Conservation (phyloP, 495 filamentous ascomycete genomes). For the Poronia punctata region DNA sequence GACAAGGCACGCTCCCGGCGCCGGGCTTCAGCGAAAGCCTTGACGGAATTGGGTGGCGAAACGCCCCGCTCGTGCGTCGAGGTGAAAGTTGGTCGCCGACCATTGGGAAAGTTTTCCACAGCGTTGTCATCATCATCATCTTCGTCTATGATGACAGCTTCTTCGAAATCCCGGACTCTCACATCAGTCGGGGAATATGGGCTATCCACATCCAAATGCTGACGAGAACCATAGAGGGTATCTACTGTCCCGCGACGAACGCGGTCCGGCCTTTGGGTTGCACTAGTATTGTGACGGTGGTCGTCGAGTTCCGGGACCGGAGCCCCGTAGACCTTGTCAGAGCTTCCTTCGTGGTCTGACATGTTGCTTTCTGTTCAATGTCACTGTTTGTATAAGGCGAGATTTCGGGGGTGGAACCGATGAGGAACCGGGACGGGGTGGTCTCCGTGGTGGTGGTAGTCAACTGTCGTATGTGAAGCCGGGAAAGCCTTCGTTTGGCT, state of each 20-base stretch:
- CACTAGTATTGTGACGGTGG: constrained; percentile 72
- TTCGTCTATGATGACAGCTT: constrained; percentile 77
- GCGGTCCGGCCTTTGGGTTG: constrained; percentile 50
- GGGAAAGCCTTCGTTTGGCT: constrained; percentile 24
- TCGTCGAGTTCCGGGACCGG: constrained; percentile 89
- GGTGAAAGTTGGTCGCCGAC: constrained; percentile 41
- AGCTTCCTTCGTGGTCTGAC: constrained; percentile 50
- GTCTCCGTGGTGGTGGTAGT: not conserved
- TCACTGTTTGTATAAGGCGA: constrained; percentile 3
- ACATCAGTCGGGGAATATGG: constrained; percentile 26
- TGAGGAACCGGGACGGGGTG: constrained; percentile 13
- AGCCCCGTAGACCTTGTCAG: constrained; percentile 55
- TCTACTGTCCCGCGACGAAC: constrained; percentile 51
- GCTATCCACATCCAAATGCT: constrained; percentile 28
- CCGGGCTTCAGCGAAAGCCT: constrained; percentile 83
- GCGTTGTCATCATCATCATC: constrained; percentile 62
- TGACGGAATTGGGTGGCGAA: constrained; percentile 93
- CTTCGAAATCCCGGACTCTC: constrained; percentile 53
- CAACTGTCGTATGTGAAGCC: not conserved
- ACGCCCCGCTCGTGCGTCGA: constrained; percentile 50
- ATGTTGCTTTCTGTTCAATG: constrained; percentile 43
- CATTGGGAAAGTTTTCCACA: constrained; percentile 29
- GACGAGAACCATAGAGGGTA: constrained; percentile 42
- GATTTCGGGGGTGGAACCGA: constrained; percentile 6
- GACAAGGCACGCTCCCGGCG: constrained; percentile 52